phyloP scores from a whole-genome alignment of 345 rosid genomes.

The Gossypium ekmanianum region DNA sequence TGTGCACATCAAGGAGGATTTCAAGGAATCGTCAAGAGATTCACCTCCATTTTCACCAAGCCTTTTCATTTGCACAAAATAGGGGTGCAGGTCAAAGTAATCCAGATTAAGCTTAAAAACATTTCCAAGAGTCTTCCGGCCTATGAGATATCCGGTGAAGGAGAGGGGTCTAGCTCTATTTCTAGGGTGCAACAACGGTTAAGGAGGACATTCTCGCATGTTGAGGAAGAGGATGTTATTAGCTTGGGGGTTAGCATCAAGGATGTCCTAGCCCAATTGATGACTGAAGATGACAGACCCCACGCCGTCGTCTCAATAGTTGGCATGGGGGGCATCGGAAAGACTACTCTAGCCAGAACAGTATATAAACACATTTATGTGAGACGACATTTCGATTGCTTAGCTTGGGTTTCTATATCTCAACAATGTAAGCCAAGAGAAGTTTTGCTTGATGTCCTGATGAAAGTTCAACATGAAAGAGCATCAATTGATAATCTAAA shows the following conservation, averaged over 20 bases:
- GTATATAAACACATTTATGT: background rate
- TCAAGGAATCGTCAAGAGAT: background rate
- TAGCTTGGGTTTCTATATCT: constrained; percentile 12
- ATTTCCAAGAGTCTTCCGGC: background rate
- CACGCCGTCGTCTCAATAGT: constrained; percentile 13
- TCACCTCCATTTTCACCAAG: constrained; percentile 11
- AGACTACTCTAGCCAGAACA: background rate
- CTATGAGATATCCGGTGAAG: background rate
- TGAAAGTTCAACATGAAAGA: constrained; percentile 6
- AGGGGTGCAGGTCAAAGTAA: background rate
- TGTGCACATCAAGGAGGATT: background rate
- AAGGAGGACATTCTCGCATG: constrained; percentile 9
- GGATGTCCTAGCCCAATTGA: background rate
- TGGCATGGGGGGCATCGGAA: constrained; percentile 48
- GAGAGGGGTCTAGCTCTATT: background rate
- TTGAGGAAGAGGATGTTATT: background rate
- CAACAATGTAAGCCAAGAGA: constrained; percentile 24
- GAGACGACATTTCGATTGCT: background rate
- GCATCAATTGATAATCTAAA: background rate
- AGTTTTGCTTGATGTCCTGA: constrained; percentile 27
- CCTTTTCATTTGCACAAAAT: background rate
- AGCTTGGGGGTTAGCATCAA: background rate
- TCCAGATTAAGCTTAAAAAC: background rate
- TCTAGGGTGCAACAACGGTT: background rate
- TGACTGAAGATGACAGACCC: constrained; percentile 2